Base-by-base conservation (phyloP, 805 yeast species). In the Saccharomycopsis schoenii region DNA sequence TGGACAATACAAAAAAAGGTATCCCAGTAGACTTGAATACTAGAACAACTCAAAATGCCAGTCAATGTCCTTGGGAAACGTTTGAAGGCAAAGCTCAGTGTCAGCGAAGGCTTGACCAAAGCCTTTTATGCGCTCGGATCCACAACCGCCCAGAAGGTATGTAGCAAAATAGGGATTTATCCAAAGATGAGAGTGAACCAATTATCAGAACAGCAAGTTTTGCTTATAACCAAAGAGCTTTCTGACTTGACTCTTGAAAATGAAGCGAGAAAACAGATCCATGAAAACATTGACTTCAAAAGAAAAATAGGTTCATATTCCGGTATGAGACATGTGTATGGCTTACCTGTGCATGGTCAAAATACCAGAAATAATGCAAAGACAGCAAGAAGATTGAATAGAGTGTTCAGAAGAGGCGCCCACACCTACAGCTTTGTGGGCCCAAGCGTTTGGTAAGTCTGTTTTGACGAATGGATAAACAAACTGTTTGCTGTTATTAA, bases 161-260 rank as follows among this genome's bases (percentile, higher is more conserved):
- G 97, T 71, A 85, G 97, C 47, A 89, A 84, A 70, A 82, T 93
- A 24, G 97, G 97, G 11, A 81, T 94, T 62, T 93, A 92, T 70
- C 98, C 98, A 55, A 78, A 81, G 71, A 92, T 93, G 96, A 83
- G 96, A 74, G 86, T 92, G 88, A 94, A 89, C 71, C 96, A 94
- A 73, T 80, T 94, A 43, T 77, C 87, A 36, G 98, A 94, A 73
- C 88, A 90, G 34, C 96, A 91, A 68, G 80, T 91, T 55, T 80
- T 93, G 82, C 83, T 88, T 41, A 78, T 94, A 55, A 87, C 97
- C 43, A 93, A 91, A 71, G 97, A 94, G 71, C 78, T 94, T 57
- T 83, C 96, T 1, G 86, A 83, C 50, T 79, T 88, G 80, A 83
- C 88, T 11, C 87, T 93, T 57, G 98, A 92, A 69, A 89, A 90